Percentiles rank a stretch among this genome's conserved stretches.
Evolutionary conservation across 2,329 filamentous ascomycete species (phyloP).

Genomic region (Penicillium sp.): DNA sequence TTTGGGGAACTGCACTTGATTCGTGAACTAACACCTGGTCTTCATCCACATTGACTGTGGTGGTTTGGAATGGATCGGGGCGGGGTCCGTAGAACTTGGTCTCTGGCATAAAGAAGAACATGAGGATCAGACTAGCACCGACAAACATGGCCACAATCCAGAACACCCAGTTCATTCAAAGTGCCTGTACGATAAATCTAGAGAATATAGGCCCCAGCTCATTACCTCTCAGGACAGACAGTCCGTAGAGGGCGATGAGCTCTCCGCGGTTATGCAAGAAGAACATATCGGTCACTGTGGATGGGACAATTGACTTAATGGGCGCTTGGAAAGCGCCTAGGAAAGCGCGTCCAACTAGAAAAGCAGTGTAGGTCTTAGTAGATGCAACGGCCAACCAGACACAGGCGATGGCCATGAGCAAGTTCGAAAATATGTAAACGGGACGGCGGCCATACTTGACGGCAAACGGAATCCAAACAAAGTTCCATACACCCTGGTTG

Average conservation of each 20-base stretch:
- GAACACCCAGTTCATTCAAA: slow-evolving; percentile 20
- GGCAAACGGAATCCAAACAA: slow-evolving; percentile 24
- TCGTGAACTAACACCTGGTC: slow-evolving; percentile 12
- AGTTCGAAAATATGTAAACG: slow-evolving; percentile 18
- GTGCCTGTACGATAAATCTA: slow-evolving; percentile 23
- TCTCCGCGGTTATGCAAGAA: slow-evolving; percentile 24
- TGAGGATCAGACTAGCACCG: slow-evolving; percentile 18
- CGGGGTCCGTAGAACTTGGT: slow-evolving; percentile 25
- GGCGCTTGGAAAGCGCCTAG: slow-evolving; percentile 24
- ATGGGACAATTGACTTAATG: slow-evolving; percentile 27
- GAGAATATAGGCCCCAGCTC: slow-evolving; percentile 30
- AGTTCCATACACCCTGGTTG: slow-evolving; percentile 19
- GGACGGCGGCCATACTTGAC: slow-evolving; percentile 25
- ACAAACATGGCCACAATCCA: slow-evolving; percentile 24
- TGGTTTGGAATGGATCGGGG: slow-evolving; percentile 12
- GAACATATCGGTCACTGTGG: slow-evolving; percentile 22
- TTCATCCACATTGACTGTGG: slow-evolving; percentile 3
- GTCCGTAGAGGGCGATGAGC: slow-evolving; percentile 17
- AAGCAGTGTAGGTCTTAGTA: slow-evolving; percentile 14
- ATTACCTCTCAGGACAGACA: slow-evolving; percentile 27
- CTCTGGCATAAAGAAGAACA: slow-evolving; percentile 30
- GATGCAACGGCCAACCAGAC: slow-evolving; percentile 23
- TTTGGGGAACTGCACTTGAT: slow-evolving; percentile 3
- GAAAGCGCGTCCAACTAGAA: slow-evolving; percentile 23
- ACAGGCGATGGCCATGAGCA: slow-evolving; percentile 22